Conservation (phyloP, 2,329 filamentous ascomycete species). For the Leptographium galeiforme region DNA sequence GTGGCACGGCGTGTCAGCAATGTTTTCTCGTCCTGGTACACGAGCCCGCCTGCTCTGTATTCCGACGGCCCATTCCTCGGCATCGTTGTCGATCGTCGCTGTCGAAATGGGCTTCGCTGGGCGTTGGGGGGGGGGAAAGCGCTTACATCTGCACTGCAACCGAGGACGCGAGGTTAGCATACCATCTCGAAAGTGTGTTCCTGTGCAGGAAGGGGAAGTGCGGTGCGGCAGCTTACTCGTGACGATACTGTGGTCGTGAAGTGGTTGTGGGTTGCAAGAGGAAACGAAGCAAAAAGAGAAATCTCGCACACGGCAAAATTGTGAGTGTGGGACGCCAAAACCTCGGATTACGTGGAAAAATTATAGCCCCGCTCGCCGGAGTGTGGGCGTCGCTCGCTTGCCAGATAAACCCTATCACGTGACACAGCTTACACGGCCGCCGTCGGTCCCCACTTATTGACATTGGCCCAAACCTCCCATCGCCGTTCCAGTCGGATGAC, state of each 20-base stretch:
- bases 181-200: neutral
- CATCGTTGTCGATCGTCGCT: neutral
- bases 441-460: neutral
- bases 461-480: constrained; percentile 19
- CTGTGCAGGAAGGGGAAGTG: neutral
- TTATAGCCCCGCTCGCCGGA: constrained; percentile 3
- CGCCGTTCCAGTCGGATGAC: constrained; percentile 23
- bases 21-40: neutral
- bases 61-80: neutral
- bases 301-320: constrained; percentile 9
- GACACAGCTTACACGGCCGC: neutral
- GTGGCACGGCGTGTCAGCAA: constrained; percentile 13
- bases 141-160: constrained; percentile 80
- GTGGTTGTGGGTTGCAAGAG: constrained; percentile 2
- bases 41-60: neutral
- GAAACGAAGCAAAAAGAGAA: constrained; percentile 5
- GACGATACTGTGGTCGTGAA: constrained; percentile 11
- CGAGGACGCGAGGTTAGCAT: constrained; percentile 13
- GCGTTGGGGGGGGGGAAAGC: constrained; percentile 1
- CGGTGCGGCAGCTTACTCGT: constrained; percentile 11
- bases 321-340: constrained; percentile 13
- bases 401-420: constrained; percentile 12
- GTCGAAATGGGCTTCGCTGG: neutral
- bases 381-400: neutral
- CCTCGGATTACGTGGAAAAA: constrained; percentile 7